These are phyloP conservation scores for Pyracantha coccinea DNA, from an alignment of 331 rosid genomes.

Conservation along the genomic window DNA sequence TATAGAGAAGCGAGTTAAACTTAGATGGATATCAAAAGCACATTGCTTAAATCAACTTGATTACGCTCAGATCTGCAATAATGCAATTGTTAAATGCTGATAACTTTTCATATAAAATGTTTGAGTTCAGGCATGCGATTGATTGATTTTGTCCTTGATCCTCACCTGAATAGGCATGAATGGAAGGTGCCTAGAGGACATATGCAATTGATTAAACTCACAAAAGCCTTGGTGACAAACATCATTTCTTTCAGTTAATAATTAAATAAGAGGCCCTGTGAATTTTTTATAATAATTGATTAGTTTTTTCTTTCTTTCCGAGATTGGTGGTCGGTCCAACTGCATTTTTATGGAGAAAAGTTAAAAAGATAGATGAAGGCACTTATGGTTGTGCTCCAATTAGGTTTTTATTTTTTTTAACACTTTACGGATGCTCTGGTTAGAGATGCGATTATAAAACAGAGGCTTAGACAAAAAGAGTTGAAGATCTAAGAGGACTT, in stretches of 20 bases:
- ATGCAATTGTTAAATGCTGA: background rate
- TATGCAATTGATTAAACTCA: conserved; percentile 4
- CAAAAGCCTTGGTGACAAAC: background rate
- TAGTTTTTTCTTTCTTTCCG: background rate
- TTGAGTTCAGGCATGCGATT: background rate
- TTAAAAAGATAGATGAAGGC: background rate
- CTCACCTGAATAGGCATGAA: background rate
- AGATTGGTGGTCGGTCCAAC: background rate
- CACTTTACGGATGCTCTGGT: no score
- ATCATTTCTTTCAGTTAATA: conserved; percentile 9
- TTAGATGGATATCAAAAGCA: rapidly evolving
- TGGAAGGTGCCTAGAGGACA: background rate
- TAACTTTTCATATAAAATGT: no score
- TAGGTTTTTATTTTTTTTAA: background rate
- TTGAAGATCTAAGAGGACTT: no score
- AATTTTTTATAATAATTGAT: background rate
- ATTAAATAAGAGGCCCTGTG: background rate
- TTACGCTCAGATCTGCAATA: no score
- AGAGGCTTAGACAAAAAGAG: no score
- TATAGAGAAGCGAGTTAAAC: rapidly evolving
- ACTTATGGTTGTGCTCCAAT: background rate
- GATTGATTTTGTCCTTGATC: background rate
- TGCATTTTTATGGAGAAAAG: background rate
- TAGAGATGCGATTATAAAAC: no score
- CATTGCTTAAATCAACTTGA: rapidly evolving